phyloP scores from a whole-genome alignment of 495 filamentous ascomycete genomes.

The Penicillium ucsense region DNA sequence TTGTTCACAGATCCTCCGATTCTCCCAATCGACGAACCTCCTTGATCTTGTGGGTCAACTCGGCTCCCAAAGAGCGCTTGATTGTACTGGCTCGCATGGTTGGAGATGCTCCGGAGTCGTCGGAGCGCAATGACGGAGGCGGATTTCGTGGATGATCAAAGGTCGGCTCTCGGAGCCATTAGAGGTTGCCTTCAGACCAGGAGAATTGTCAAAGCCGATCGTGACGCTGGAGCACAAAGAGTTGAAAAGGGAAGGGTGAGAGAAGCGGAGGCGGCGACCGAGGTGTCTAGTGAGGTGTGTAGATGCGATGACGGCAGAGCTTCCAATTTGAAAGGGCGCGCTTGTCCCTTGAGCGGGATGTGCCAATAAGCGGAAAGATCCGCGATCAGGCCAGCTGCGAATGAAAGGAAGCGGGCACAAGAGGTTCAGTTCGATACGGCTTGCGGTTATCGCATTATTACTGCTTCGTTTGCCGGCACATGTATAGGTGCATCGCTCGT shows the following conservation, averaged over 20 bases:
- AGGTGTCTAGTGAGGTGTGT: constrained; percentile 1
- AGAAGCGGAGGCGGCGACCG: constrained; percentile 12
- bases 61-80: constrained; percentile 52
- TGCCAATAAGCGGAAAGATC: not conserved
- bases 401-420: too few species aligned
- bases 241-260: not conserved
- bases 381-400: too few species aligned
- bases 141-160: too few species aligned
- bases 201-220: too few species aligned
- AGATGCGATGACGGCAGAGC: constrained; percentile 18
- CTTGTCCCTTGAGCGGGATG: not conserved
- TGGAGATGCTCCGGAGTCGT: constrained; percentile 7
- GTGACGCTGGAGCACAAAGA: too few species aligned
- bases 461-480: too few species aligned
- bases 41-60: constrained; percentile 51
- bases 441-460: too few species aligned
- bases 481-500: too few species aligned
- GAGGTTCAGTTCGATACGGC: too few species aligned
- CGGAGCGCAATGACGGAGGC: not conserved
- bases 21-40: constrained; percentile 38
- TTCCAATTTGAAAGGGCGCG: not conserved
- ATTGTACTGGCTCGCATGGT: constrained; percentile 47
- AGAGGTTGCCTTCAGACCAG: too few species aligned
- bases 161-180: too few species aligned
- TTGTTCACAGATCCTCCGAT: not conserved